These are phyloP conservation scores for Amylocarpus encephaloides DNA, from an alignment of 2,329 filamentous ascomycete genomes.

Conservation along the genomic window DNA sequence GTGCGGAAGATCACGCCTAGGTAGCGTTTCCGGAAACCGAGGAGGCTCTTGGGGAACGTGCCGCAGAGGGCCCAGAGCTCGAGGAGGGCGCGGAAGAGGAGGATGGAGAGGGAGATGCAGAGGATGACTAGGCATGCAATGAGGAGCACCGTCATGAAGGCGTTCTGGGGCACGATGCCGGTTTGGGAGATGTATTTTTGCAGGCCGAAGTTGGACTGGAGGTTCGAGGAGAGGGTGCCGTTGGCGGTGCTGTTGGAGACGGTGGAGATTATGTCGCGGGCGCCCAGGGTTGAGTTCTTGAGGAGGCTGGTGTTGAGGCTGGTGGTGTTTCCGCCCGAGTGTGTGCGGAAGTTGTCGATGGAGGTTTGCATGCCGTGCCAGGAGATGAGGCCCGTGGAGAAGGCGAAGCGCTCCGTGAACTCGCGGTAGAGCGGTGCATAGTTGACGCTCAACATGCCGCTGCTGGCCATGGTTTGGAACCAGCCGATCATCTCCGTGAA, in stretches of 20 bases:
- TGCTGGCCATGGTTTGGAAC: constrained; percentile 91
- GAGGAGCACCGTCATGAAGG: constrained; percentile 91
- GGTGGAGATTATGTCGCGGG: constrained; percentile 14
- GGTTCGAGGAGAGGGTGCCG: neutral
- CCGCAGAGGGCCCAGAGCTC: constrained; percentile 85
- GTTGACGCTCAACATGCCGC: constrained; percentile 88
- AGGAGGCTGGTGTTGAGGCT: constrained; percentile 54
- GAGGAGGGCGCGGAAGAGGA: constrained; percentile 84
- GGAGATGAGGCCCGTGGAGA: constrained; percentile 76
- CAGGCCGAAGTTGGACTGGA: constrained; percentile 50
- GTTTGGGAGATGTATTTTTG: constrained; percentile 78
- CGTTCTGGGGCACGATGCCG: constrained; percentile 78
- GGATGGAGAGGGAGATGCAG: constrained; percentile 74
- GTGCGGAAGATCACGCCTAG: constrained; percentile 87
- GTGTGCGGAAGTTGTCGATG: constrained; percentile 76
- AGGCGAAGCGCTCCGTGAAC: constrained; percentile 89
- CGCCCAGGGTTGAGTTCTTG: constrained; percentile 27
- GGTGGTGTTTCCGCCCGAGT: constrained; percentile 82
- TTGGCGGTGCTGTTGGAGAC: constrained; percentile 46
- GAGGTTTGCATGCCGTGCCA: constrained; percentile 70
- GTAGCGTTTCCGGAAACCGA: constrained; percentile 88
- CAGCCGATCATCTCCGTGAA: constrained; percentile 80
- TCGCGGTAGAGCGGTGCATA: constrained; percentile 67
- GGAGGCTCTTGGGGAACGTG: constrained; percentile 71
- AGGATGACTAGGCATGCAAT: constrained; percentile 82